A percentile compares a stretch with the other conserved stretches of the same genome.
phyloP scores from a whole-genome alignment of 1,284 basidiomycete genomes.

The Pseudozyma thailandica region DNA sequence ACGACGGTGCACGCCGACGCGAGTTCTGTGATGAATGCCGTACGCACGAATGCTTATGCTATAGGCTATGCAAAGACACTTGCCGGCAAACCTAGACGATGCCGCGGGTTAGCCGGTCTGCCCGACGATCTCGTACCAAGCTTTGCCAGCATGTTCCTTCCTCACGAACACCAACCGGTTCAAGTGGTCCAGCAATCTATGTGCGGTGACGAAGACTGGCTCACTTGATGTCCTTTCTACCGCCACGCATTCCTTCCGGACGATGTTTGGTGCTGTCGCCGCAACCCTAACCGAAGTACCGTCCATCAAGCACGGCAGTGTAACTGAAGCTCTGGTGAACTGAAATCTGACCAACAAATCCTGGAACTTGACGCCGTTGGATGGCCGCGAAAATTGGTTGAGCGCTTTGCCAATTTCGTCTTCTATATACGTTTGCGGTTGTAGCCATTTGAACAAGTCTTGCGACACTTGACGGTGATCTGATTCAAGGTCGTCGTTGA shows the following conservation, averaged over 20 bases:
- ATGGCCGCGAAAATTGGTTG: not conserved
- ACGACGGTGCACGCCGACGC: not conserved
- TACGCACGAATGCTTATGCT: not conserved
- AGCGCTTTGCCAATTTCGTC: slow-evolving; percentile 39
- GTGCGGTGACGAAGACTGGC: slow-evolving; percentile 33
- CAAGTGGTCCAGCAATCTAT: slow-evolving; percentile 19
- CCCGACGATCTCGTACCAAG: slow-evolving; percentile 38
- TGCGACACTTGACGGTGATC: slow-evolving; percentile 37
- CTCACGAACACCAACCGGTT: slow-evolving; percentile 25
- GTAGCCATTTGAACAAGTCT: slow-evolving; percentile 48
- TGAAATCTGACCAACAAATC: slow-evolving; percentile 34
- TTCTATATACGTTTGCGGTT: slow-evolving; percentile 44
- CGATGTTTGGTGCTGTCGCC: slow-evolving; percentile 3
- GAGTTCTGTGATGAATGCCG: not conserved
- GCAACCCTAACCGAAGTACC: not conserved
- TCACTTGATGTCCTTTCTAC: slow-evolving; percentile 20
- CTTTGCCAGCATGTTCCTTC: slow-evolving; percentile 11
- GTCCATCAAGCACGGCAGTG: slow-evolving; percentile 27
- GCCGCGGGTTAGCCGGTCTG: slow-evolving; percentile 6
- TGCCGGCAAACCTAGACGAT: too few species aligned
- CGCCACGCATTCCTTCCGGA: slow-evolving; percentile 27
- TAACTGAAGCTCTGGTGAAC: slow-evolving; percentile 31
- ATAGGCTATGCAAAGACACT: not conserved
- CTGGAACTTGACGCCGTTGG: slow-evolving; percentile 21
- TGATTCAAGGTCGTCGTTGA: slow-evolving; percentile 40